Evolutionary conservation across 2,329 filamentous ascomycete species (phyloP).

Genomic region (Aureobasidium namibiae): DNA sequence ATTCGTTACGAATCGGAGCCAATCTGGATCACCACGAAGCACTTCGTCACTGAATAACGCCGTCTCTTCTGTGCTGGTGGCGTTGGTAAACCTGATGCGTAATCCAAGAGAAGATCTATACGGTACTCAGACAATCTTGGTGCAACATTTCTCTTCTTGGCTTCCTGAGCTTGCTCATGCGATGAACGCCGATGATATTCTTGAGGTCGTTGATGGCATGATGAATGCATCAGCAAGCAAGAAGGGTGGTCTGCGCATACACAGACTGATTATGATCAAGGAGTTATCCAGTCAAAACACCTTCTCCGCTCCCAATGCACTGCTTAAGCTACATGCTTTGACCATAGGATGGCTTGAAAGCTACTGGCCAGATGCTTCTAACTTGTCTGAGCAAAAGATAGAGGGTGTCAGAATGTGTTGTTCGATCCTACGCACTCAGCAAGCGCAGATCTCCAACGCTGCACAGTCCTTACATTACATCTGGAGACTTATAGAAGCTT

Average conservation of each 20-base stretch:
- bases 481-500: constrained; percentile 11
- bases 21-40: background rate
- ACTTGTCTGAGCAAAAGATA: constrained; percentile 76
- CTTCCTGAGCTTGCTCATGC: constrained; percentile 78
- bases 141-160: constrained; percentile 97
- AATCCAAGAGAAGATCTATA: constrained; percentile 11
- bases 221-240: constrained; percentile 8
- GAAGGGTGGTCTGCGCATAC: constrained; percentile 5
- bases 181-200: constrained; percentile 72
- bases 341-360: constrained; percentile 65
- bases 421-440: constrained; percentile 81
- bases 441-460: constrained; percentile 2
- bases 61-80: constrained; percentile 1
- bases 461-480: constrained; percentile 15
- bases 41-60: background rate
- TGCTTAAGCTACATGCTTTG: constrained; percentile 50
- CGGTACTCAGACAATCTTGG: constrained; percentile 67
- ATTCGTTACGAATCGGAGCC: constrained; percentile 4
- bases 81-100: constrained; percentile 8
- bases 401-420: constrained; percentile 91
- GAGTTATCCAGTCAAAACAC: constrained; percentile 79
- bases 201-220: constrained; percentile 62
- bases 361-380: constrained; percentile 74
- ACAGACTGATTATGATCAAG: constrained; percentile 74
- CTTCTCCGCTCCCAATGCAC: constrained; percentile 71